Conservation (phyloP, 2,329 filamentous ascomycete species). For the Ceratocystis diversiconidia region DNA sequence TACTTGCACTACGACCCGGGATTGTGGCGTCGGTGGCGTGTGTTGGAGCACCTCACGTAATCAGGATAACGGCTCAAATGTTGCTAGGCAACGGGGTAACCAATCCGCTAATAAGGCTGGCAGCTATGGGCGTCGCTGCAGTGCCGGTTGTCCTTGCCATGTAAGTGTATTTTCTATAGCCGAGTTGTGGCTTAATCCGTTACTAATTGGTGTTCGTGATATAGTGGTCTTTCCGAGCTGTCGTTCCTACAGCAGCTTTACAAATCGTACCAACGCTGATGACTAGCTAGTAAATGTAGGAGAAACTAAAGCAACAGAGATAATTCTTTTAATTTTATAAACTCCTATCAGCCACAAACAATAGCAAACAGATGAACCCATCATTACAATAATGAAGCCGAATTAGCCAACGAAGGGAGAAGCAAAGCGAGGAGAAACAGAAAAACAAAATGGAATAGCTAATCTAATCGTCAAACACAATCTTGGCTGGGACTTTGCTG, state of each 20-base stretch:
- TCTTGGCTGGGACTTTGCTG: constrained; percentile 76
- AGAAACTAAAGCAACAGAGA: neutral
- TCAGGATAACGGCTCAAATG: constrained; percentile 22
- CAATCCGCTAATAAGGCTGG: constrained; percentile 23
- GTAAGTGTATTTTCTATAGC: constrained; percentile 35
- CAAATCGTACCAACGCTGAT: neutral
- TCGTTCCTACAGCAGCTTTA: constrained; percentile 12
- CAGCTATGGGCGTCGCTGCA: constrained; percentile 38
- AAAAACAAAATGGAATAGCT: neutral
- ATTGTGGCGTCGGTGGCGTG: constrained; percentile 31
- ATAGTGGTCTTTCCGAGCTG: constrained; percentile 10
- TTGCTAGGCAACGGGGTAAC: neutral
- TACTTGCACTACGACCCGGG: constrained; percentile 32
- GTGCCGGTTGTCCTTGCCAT: constrained; percentile 40
- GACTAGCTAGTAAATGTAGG: neutral
- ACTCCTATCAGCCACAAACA: neutral
- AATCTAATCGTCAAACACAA: constrained; percentile 50
- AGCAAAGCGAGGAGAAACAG: constrained; percentile 4
- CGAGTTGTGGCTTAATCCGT: constrained; percentile 12
- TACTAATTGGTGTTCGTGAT: neutral
- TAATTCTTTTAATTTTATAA: constrained; percentile 11
- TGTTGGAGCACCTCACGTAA: constrained; percentile 31
- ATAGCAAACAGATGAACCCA: constrained; percentile 7
- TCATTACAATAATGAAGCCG: neutral
- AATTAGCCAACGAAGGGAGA: neutral